Evolutionary conservation across 768 basidiomycete species (phyloP), one percentile per base, ranked within the genome.

Genomic region (Boletus reticulatus): DNA sequence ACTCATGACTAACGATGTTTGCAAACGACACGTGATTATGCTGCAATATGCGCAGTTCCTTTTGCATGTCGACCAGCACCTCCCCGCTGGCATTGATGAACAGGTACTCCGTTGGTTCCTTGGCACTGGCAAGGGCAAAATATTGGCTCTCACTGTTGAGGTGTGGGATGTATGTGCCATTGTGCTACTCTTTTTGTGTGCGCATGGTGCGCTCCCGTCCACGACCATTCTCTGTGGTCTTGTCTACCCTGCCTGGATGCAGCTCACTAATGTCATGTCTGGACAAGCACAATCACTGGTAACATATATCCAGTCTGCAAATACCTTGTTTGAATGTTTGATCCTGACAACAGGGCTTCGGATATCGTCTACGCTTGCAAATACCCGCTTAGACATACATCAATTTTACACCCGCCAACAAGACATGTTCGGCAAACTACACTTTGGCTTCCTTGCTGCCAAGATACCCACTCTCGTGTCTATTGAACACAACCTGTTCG

Each of bases 181-280:
- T 5, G 81, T 89, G 4, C 73, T 92, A 8, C 69, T 90, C 3
- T 82, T 84, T 63, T 75, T 92, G 24, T 78, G 80, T 27, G 79
- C 85, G 19, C 81, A 82, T 51, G 88, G 87, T 19, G 85, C 88
- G 5, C 73, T 92, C 38, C 81, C 81, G 53, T 83, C 85, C 8
- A 88, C 88, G 2, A 90, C 88, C 0, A 78, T 93, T 43, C 72
- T 94, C 38, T 74, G 78, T 52, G 89, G 89, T 14, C 69, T 94
- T 17, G 80, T 91, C n/a, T 92, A 89, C 67, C 89, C 88, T 19
- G 83, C 84, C 6, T 94, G 90, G 91, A 74, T 78, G 48, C 72
- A 80, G 20, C 80, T 76, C n/a, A 81, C 84, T 13, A 70, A 71
- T 11, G 66, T 75, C 42, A 63, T 72, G 1, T 61, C 67, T 0